Percentiles rank a stretch among this genome's conserved stretches.
Conservation (phyloP, 257 asterid species). For the Nicotiana knightiana region DNA sequence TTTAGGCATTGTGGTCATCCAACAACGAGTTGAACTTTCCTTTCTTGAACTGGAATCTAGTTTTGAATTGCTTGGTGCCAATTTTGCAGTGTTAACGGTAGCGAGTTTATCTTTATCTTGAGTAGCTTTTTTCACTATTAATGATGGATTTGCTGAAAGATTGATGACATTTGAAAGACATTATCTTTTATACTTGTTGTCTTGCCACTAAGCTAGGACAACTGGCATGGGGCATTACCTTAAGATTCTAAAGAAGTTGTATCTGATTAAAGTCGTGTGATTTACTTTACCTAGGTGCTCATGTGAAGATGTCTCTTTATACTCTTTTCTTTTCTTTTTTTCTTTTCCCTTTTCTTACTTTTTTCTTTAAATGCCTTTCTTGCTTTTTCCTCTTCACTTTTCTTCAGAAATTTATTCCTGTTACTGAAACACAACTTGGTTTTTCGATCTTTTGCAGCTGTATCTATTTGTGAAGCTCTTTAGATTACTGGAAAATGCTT, state of each 20-base stretch:
- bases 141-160: not conserved
- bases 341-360: slow-evolving; percentile 23
- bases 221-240: not conserved
- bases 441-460: slow-evolving; percentile 28
- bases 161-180: not conserved
- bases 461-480: slow-evolving; percentile 19
- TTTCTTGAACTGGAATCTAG: not conserved
- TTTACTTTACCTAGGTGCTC: slow-evolving; percentile 40
- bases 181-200: slow-evolving; percentile 6
- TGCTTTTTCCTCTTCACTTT: slow-evolving; percentile 22
- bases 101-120: not conserved
- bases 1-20: not conserved
- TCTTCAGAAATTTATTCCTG: slow-evolving; percentile 14
- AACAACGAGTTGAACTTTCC: not conserved
- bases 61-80: not conserved
- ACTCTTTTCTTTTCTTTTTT: slow-evolving; percentile 14
- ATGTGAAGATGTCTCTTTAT: slow-evolving; percentile 48
- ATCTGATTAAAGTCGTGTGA: slow-evolving; percentile 30
- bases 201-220: not conserved
- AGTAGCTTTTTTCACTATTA: not conserved
- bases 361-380: slow-evolving; percentile 31
- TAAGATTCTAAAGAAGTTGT: slow-evolving; percentile 26
- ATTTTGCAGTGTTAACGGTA: not conserved
- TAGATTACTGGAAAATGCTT: not conserved
- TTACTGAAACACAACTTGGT: slow-evolving; percentile 14